Percentiles rank a stretch among this genome's conserved stretches.
These are phyloP conservation scores for Dictyophora rubrovolvata DNA, from an alignment of 768 basidiomycete species.

Conservation along the genomic window DNA sequence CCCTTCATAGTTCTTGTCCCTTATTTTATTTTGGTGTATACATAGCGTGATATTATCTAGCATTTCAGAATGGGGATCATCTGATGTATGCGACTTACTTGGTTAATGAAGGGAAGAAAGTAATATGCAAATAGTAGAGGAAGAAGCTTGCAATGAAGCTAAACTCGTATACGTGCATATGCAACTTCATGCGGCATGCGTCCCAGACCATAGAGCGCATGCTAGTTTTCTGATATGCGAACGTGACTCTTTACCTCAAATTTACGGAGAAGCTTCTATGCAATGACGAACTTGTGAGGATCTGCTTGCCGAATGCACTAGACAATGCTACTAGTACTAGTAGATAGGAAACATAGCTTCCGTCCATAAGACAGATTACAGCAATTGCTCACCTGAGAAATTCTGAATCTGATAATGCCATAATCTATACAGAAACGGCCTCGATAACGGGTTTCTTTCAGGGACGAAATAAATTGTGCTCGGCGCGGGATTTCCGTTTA, in stretches of 20 bases:
- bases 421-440: neutral
- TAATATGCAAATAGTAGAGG: neutral
- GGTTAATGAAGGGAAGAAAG: neutral
- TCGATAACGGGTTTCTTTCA: no score
- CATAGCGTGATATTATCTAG: neutral
- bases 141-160: neutral
- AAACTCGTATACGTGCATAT: neutral
- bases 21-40: neutral
- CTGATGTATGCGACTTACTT: neutral
- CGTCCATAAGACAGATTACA: no score
- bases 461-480: no score
- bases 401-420: neutral
- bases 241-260: neutral
- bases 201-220: neutral
- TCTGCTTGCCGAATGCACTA: neutral
- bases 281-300: neutral
- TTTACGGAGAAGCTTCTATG: neutral
- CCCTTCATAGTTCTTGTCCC: neutral
- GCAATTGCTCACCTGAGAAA: neutral
- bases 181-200: neutral
- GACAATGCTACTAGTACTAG: neutral
- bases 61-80: neutral
- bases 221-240: neutral
- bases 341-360: no score
- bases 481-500: no score